Conservation (phyloP, 169 alveolate species). For the Babesia bigemina region DNA sequence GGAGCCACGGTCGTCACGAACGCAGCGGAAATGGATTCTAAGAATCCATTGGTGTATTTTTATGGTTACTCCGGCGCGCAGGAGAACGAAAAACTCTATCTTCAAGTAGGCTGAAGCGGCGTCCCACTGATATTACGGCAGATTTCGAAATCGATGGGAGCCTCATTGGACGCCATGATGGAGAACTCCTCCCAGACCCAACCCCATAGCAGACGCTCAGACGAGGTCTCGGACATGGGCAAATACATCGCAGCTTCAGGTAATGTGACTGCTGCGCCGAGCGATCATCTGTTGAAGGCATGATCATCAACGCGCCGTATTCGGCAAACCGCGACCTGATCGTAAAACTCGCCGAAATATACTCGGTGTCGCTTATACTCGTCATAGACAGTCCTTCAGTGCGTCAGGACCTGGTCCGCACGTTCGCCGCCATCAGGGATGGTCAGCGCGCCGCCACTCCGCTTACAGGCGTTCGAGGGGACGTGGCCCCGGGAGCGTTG, state of each 20-base stretch:
- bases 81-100: slow-evolving; percentile 76
- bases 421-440: slow-evolving; percentile 25
- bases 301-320: slow-evolving; percentile 86
- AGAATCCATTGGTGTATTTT: slow-evolving; percentile 77
- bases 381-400: slow-evolving; percentile 86
- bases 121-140: slow-evolving; percentile 28
- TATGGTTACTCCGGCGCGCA: slow-evolving; percentile 80
- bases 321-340: slow-evolving; percentile 77
- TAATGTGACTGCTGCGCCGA: not conserved
- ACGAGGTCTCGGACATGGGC: slow-evolving; percentile 51
- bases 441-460: not conserved
- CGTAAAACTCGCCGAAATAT: slow-evolving; percentile 76
- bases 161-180: slow-evolving; percentile 43
- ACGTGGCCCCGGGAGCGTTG: slow-evolving; percentile 12
- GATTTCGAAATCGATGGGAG: slow-evolving; percentile 59
- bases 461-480: not conserved
- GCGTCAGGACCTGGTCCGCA: slow-evolving; percentile 71
- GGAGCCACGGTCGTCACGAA: slow-evolving; percentile 64
- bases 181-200: slow-evolving; percentile 8
- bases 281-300: slow-evolving; percentile 25
- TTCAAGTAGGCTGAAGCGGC: slow-evolving; percentile 51
- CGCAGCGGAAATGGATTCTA: slow-evolving; percentile 51
- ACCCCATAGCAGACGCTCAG: slow-evolving; percentile 43
- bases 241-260: slow-evolving; percentile 58
- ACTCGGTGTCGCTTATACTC: slow-evolving; percentile 76